Percentiles rank a stretch among this genome's conserved stretches.
Conservation (phyloP, 2,329 filamentous ascomycete genomes). For the Gnomoniopsis smithogilvyi region DNA sequence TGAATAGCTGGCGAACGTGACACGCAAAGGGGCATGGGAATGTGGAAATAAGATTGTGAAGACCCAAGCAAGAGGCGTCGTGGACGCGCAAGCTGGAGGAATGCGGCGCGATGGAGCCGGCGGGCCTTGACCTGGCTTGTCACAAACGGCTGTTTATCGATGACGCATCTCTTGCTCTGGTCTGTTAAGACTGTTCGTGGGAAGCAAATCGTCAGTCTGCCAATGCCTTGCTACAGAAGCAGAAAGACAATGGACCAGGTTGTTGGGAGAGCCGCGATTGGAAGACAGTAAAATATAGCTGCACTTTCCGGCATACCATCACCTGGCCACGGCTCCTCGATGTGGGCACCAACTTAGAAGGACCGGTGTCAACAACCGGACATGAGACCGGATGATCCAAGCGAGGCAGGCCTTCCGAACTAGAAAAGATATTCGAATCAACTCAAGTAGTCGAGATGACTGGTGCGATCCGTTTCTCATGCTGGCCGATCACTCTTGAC, state of each 20-base stretch:
- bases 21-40: neutral
- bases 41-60: neutral
- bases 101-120: constrained; percentile 2
- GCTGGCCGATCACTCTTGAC: neutral
- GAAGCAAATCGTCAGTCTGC: neutral
- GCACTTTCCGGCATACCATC: neutral
- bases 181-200: neutral
- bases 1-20: neutral
- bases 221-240: no score
- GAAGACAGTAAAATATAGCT: neutral
- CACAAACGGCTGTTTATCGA: neutral
- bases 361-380: neutral
- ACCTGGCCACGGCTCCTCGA: neutral
- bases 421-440: constrained; percentile 9
- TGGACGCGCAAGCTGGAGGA: neutral
- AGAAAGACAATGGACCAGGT: no score
- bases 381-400: neutral
- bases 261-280: no score
- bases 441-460: neutral
- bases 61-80: neutral
- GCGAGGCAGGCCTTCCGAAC: neutral
- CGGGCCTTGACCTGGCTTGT: neutral
- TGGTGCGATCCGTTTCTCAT: constrained; percentile 6
- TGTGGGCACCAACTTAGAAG: neutral
- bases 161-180: neutral